phyloP scores from a whole-genome alignment of 371 early-diverging fungal species.

The Circinella umbellata region DNA sequence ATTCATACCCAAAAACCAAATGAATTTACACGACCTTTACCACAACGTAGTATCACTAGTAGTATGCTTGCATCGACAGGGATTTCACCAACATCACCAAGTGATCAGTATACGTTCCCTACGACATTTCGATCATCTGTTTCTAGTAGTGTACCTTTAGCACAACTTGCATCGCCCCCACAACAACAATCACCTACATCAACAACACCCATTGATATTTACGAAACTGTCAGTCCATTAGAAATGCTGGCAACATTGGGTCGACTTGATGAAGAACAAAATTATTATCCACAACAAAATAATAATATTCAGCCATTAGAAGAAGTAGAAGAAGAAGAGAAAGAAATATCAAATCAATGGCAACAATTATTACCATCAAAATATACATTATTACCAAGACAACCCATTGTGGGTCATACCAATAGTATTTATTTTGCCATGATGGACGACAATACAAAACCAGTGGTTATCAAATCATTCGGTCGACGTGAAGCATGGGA shows the following conservation, averaged over 20 bases:
- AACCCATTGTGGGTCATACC: slow-evolving; percentile 44
- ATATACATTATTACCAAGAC: neutral
- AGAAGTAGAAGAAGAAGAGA: neutral
- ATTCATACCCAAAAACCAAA: slow-evolving; percentile 47
- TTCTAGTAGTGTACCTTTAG: neutral
- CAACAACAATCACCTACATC: neutral
- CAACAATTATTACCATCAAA: neutral
- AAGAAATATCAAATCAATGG: neutral
- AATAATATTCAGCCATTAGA: too few relatives aligned
- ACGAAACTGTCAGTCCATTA: slow-evolving; percentile 43
- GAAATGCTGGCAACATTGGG: slow-evolving; percentile 47
- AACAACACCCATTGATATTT: slow-evolving; percentile 10
- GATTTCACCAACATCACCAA: slow-evolving; percentile 18
- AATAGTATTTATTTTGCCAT: slow-evolving; percentile 45
- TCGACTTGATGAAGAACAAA: slow-evolving; percentile 18
- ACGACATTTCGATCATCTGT: neutral
- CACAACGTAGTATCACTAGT: slow-evolving; percentile 26
- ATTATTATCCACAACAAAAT: neutral
- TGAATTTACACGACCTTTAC: slow-evolving; percentile 31
- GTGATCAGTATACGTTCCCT: neutral
- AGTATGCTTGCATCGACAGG: slow-evolving; percentile 30
- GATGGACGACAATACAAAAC: slow-evolving; percentile 9
- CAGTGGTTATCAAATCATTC: slow-evolving; percentile 42
- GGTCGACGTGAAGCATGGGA: slow-evolving; percentile 60
- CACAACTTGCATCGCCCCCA: neutral